Base-by-base conservation (phyloP, 768 basidiomycete species). In the Psilocybe azurescens region DNA sequence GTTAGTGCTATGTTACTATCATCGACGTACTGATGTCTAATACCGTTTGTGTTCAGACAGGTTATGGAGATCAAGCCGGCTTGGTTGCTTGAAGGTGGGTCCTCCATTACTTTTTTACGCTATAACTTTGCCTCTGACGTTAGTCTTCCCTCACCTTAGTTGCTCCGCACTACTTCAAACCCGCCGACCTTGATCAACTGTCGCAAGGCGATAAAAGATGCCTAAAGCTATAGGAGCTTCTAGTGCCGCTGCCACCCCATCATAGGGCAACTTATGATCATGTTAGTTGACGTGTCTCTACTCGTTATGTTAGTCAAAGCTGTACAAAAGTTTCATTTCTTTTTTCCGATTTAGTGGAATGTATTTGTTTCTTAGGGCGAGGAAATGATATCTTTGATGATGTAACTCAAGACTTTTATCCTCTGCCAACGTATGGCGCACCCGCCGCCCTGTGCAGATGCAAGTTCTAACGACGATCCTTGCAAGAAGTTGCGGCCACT, bases 1-100 rank as follows among this genome's bases (percentile, higher is more conserved):
- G 83, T 87, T 53, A 11, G 83, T 75, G 10, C 14, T 56, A 30
- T 63, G 18, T 41, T 58, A 44, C 64, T 30, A 56, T 11, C 14
- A 20, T 30, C 32, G 1, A 11, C 33, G 18, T 39, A 1, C 18
- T 52, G 11, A 28, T n/a, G 49, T 38, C n/a, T 57, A 41, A 58
- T 63, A 3, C 28, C 20, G 53, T 59, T 48, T 28, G 11, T 48
- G 38, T 61, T 46, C 65, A 90, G 93, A 64, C 96, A 98, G 82
- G 85, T 95, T 41, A 98, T 99, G 95, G 97, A 99, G 69, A 98
- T 99, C 72, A 98, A 99, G 73, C 93, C 97, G 3, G 73, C 87
- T 28, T 99, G 97, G 97, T 74, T 98, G 33, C 74, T 97, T 47
- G 97, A 98, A 83, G 91, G 93, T 89, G 58, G 58, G 87, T 79